Base-by-base conservation (phyloP, 352 stramenopile species). In the Pythium periplocum region DNA sequence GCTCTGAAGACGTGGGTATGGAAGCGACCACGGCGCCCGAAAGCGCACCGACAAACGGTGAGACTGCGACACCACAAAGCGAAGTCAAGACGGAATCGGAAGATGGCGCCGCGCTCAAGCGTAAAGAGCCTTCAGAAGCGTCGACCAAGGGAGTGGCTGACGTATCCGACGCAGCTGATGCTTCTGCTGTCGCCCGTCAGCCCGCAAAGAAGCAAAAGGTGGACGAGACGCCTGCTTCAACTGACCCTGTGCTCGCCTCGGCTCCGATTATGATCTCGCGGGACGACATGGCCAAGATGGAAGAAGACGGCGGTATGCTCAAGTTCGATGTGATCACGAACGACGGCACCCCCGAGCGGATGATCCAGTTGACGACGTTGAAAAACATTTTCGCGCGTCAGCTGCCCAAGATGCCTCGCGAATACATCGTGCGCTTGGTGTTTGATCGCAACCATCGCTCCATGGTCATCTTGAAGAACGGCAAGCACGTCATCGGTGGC, bases 341-440 rank as follows among this genome's bases (percentile, higher is more conserved):
- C 61, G 90, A 98, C 61, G 89, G 87, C 11, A 68, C 62, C 4
- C 64, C 87, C 4, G 77, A 97, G 46, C 86, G 95, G 64, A 78
- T 96, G 67, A 73, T 97, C 6, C 85, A 96, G 69, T 80, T 99
- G 31, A 96, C 97, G 42, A 96, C 87, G 4, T 71, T 98, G 30
- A 99, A 99, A 74, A 98, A 98, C 53, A 98, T 99, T 11, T 99
- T 99, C 59, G 85, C 92, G 1, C 90, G 96, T 62, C 96, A 99
- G 57, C 74, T 99, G 8, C 97, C 97, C 4, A 99, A 99, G 61
- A 99, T 99, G 97, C 97, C 97, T 2, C 96, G 96, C 61, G 94
- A 99, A 61, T 99, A 99, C 75, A 99, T 99, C 61, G 95, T 98
- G 4, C 83, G 97, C 3, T 77, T 99, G 11, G 96, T 99, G 26